Base-by-base conservation (phyloP, 495 filamentous ascomycete genomes). In the Talaromyces trachyspermus region DNA sequence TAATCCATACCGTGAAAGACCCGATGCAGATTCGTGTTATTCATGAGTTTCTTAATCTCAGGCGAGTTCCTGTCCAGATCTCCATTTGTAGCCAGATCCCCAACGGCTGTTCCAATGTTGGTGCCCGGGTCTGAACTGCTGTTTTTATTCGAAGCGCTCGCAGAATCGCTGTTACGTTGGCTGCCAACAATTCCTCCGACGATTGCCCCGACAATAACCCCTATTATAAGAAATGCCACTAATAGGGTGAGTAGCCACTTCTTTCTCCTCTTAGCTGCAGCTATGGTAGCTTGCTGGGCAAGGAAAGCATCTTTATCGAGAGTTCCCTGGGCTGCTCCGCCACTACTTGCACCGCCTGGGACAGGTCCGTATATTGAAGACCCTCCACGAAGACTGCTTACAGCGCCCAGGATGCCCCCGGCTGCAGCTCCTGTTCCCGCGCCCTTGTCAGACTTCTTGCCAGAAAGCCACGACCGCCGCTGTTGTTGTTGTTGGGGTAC, bases 1-100 rank as follows among this genome's bases (percentile, higher is more conserved):
- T 98, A 98, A 64, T 95, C 92, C 52, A 98, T 85, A n/a, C 89
- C 92, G 0, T 88, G 87, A 60, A 98, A 96, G 9, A 97, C 90
- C 61, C 88, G 94, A 67, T 95, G 87, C 11, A 98, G 72, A 50
- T 87, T 64, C 0, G 63, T 51, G 61, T 95, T 95, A 55, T 82
- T 80, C 76, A 97, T 75, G 10, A 96, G 69, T 4, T 70, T 72
- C 63, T 91, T 74, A 62, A 97, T 95, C 68, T 95, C 86, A 4
- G 68, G 48, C 0, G 87, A 91, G 54, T 95, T 66, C 59, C 77
- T 80, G 58, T 76, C 62, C 12, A 95, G 75, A 56, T 89, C 86
- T 22, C 81, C 83, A 51, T 84, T 85, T 18, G 57, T 54, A 14
- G 59, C 48, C 1, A 65, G 58, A 54, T 85, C 80, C 5, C 67